Evolutionary conservation across 192 early-diverging fungal species (phyloP), one percentile per base, ranked within the genome.

Genomic region (Spinellus fusiger): DNA sequence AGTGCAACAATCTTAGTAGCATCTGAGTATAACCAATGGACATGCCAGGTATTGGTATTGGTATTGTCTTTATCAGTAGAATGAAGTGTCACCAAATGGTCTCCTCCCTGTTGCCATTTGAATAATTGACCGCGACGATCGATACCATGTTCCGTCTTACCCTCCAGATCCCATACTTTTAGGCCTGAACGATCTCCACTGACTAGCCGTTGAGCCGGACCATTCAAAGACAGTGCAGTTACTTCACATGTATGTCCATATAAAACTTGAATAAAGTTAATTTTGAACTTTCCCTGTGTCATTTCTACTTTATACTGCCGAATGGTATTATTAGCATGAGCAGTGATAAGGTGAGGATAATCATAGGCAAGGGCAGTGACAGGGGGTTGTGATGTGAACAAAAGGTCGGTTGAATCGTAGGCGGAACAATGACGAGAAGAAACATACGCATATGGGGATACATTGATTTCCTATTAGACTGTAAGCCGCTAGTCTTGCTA

Each of bases 191-290:
- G 59, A 55, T 72, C 68, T 9, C 69, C 75, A 46, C 76, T 74
- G 16, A 74, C 75, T 5, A 81, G 49, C 13, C 71, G 38, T 52
- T 69, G 64, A 12, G 59, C 57, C 16, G 28, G 31, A n/a, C 25
- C 62, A 46, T 80, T 73, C n/a, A 81, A 28, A 8, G 77, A 75
- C n/a, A 81, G 58, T n/a, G 72, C 68, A 31, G 52, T 71, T 1
- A 81, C 80, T 9, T 65, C 69, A 28, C 72, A 74, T 3, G 75
- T 66, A 55, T 75, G 75, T 0, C 75, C 78, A 44, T 75, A 79
- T 4, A 81, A 51, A 31, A 73, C 78, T 8, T 69, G 65, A 7
- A 61, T 23, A 58, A 77, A 80, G 16, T 20, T 48, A 18, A 73
- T 49, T 34, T 70, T 54, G 15, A 74, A 49, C 7, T 4, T 23